phyloP scores from a whole-genome alignment of 495 filamentous ascomycete species.

The Lepraria neglecta region DNA sequence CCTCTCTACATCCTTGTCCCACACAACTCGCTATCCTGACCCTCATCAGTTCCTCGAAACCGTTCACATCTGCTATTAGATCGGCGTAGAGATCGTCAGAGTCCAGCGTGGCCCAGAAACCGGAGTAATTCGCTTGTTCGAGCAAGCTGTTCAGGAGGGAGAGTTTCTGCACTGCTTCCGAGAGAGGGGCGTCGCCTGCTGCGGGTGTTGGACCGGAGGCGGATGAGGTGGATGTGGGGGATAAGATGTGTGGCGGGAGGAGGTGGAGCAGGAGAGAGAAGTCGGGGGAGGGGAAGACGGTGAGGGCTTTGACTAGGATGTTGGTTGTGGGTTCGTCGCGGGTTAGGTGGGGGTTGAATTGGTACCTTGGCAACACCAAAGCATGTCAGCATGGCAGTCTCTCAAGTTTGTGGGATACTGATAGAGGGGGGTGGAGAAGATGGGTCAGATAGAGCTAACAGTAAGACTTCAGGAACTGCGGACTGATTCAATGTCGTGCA shows the following conservation, averaged over 20 bases:
- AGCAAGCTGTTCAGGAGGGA: constrained; percentile 82
- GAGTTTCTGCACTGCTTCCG: constrained; percentile 82
- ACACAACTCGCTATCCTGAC: constrained; percentile 85
- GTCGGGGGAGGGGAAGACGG: constrained; percentile 93
- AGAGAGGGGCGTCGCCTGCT: constrained; percentile 66
- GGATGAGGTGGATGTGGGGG: constrained; percentile 43
- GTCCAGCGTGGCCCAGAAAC: constrained; percentile 91
- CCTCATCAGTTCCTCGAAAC: constrained; percentile 95
- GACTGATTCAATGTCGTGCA: constrained; percentile 39
- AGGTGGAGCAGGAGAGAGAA: constrained; percentile 91
- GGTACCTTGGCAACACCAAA: constrained; percentile 58
- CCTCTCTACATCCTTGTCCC: constrained; percentile 79
- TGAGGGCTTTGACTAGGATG: constrained; percentile 95
- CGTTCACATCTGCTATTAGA: constrained; percentile 83
- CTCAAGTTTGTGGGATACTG: not conserved
- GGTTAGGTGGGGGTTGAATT: constrained; percentile 98
- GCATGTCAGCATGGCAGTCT: not conserved
- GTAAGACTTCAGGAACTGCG: constrained; percentile 42
- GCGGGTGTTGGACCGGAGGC: constrained; percentile 55
- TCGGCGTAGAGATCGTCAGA: constrained; percentile 95
- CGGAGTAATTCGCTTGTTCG: constrained; percentile 73
- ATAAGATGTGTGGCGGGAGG: constrained; percentile 70
- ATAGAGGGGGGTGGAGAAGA: not conserved
- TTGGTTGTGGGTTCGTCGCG: constrained; percentile 96
- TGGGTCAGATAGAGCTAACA: constrained; percentile 62